Conservation (phyloP, 768 basidiomycete genomes). For the Kwoniella dejecticola region DNA sequence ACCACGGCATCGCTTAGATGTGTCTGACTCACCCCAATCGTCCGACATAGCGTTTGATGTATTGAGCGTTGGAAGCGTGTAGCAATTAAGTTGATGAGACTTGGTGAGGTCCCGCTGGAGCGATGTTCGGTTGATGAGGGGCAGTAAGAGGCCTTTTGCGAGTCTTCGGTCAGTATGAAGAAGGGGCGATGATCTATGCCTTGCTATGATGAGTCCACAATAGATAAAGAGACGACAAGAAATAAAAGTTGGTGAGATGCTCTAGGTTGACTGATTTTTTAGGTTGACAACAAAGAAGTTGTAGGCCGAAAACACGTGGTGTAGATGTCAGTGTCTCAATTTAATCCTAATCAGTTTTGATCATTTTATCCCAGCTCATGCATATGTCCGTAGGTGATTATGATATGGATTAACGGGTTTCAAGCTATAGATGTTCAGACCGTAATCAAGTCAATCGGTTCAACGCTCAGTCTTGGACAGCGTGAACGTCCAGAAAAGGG, state of each 20-base stretch:
- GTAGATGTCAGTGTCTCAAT: background rate
- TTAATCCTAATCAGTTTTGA: conserved; percentile 7
- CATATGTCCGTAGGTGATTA: no score
- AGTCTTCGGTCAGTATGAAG: no score
- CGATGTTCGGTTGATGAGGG: background rate
- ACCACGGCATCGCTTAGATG: background rate
- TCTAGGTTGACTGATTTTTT: no score
- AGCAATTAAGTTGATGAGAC: background rate
- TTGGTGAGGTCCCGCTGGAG: background rate
- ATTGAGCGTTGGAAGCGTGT: background rate
- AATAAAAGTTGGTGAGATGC: no score
- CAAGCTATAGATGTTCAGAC: no score
- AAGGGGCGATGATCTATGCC: no score
- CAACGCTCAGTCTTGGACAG: no score
- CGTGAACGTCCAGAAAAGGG: background rate
- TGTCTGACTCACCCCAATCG: conserved; percentile 44
- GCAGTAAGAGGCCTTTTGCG: no score
- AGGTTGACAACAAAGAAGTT: background rate
- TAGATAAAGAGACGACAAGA: no score
- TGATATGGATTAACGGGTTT: no score
- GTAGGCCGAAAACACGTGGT: conserved; percentile 7
- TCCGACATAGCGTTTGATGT: conserved; percentile 34
- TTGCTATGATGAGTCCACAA: no score
- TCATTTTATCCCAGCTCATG: conserved; percentile 22
- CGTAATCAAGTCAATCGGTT: no score